Base-by-base conservation (phyloP, 371 early-diverging fungal species). In the Lichtheimia hyalospora region DNA sequence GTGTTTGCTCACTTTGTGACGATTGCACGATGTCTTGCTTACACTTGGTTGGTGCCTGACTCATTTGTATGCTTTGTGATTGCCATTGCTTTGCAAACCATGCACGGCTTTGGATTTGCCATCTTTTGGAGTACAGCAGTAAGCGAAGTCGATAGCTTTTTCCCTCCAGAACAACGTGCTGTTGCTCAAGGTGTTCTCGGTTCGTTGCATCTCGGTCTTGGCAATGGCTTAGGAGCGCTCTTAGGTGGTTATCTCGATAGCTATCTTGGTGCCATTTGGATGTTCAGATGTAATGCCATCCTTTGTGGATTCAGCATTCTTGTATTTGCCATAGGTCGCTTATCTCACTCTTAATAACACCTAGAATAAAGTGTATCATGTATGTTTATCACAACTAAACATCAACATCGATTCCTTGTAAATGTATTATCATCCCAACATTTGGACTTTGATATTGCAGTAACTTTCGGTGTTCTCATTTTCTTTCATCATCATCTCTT, bases 181-280 rank as follows among this genome's bases (percentile, higher is more conserved):
- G 61, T 76, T 10, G 77, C 77, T 15, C 73, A 76, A 62, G 77
- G 77, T 3, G 64, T 73, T n/a, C 55, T 73, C 14, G 77, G 73
- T 23, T 67, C 71, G 7, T 24, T 71, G 13, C 70, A 70, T 63
- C 54, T 63, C 5, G 77, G 77, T 7, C 48, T 73, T 21, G 74
- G 77, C 0, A 70, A 64, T 43, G 77, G 74, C 7, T 14, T 73
- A 1, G 77, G 73, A 1, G 71, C 69, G 6, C 18, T 76, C 10
- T 41, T 71, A 16, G 77, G 77, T 8, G 77, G 77, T 0, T 71
- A 57, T 16, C 48, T 76, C 4, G 66, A 67, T 42, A 60, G 60
- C 41, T 52, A 57, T 5, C 63, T 27, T 54, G 77, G 73, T 5
- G 56, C 65, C 23, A 25, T 63, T 24, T 50, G 57, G 28, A 21